Evolutionary conservation across 495 filamentous ascomycete genomes (phyloP).

Genomic region (Aspergillus cavernicola): DNA sequence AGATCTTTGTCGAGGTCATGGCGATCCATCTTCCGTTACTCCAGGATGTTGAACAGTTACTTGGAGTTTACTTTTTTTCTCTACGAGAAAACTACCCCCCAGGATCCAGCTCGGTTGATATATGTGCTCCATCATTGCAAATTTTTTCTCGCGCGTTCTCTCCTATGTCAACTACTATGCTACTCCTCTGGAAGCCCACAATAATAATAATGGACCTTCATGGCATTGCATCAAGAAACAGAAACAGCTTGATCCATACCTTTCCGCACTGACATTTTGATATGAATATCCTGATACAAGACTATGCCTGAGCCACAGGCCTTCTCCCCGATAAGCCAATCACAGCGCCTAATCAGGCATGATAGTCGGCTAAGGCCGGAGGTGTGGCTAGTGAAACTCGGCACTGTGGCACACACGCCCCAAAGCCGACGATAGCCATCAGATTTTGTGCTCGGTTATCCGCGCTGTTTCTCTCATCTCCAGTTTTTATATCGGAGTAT

Average conservation of each 20-base stretch:
- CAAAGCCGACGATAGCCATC: constrained; percentile 2
- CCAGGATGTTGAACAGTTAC: neutral
- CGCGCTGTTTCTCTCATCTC: constrained; percentile 1
- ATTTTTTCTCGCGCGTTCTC: neutral
- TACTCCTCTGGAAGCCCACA: neutral
- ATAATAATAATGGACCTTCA: too few species aligned
- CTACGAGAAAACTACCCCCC: neutral
- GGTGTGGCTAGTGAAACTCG: neutral
- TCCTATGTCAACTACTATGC: neutral
- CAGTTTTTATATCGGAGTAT: neutral
- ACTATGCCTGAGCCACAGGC: constrained; percentile 5
- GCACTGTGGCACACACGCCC: neutral
- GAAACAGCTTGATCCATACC: constrained; percentile 10
- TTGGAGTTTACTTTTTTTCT: constrained; percentile 1
- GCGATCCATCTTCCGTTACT: constrained; percentile 7
- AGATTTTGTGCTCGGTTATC: neutral
- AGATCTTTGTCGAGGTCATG: constrained; percentile 3
- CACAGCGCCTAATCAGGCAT: too few species aligned
- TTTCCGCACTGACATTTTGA: constrained; percentile 7
- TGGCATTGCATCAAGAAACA: too few species aligned
- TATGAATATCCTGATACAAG: constrained; percentile 2
- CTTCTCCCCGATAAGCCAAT: too few species aligned
- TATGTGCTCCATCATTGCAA: neutral
- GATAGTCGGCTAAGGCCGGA: neutral
- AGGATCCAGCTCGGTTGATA: neutral